Evolutionary conservation across 495 filamentous ascomycete species (phyloP), one percentile per base, ranked within the genome.

Genomic region (Aspergillus indologenus): DNA sequence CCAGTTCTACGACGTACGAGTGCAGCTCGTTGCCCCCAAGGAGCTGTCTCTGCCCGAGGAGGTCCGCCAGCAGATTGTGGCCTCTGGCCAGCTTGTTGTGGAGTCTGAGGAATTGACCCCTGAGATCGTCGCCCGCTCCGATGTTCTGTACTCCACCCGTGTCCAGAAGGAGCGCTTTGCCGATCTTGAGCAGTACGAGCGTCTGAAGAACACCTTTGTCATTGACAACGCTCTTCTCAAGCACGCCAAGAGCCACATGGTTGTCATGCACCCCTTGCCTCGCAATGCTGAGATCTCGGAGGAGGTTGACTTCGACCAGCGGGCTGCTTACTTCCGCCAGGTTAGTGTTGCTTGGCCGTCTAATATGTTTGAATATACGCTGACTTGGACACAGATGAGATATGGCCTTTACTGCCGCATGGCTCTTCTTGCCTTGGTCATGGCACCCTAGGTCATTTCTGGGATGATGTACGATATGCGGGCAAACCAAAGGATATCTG

Each of bases 241-340:
- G 77, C 80, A 90, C 68, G 91, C 95, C 45, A 98, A 98, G 85
- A 77, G 77, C 67, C 89, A 87, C 65, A 96, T 94, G 85, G 78
- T 95, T 44, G 88, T 98, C 60, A 85, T 98, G 87, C 94, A 98
- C 80, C 94, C 94, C 58, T 79, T 98, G 70, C 94, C 95, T 51
- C 81, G 94, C 58, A 97, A 96, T 62, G 84, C 84, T 54, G 94
- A 98, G 83, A 87, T 98, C 62, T 82, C 85, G 12, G 91, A 96
- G 78, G 94, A 98, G 78, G 90, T 98, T 22, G 94, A 98, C 72
- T 95, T 92, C 77, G 94, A 98, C 79, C 90, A 93, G 73, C 80
- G 94, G 68, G 93, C 94, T 34, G 94, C 95, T 56, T 98, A 98
- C 80, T 98, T 98, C 75, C 86, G 94, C 89, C 94, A 98, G 88